Base-by-base conservation (phyloP, 2,329 filamentous ascomycete species). In the Trichoderma koningiopsis region DNA sequence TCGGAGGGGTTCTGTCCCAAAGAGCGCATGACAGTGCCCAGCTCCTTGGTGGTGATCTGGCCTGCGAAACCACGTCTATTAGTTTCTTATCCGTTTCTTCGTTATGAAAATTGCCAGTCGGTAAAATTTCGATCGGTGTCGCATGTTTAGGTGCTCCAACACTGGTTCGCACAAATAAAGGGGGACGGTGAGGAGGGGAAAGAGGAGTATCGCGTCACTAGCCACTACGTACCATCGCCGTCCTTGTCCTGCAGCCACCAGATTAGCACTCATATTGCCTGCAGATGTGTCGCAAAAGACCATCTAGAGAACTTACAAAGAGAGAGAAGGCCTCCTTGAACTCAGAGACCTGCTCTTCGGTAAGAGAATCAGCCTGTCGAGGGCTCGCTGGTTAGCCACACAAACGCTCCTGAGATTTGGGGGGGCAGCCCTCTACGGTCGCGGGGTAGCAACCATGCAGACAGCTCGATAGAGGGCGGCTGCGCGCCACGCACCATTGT, bases 261-360 rank as follows among this genome's bases (percentile, higher is more conserved):
- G 67, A 70, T 78, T 73, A 80, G 76, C 71, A 71, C 72, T 68
- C 55, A 58, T 43, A 49, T 5, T 16, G 29, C 35, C 43, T 13
- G 33, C 22, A n/a, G 19, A 22, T 27, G 61, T 47, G 31, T 59
- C 7, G 27, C 56, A 14, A 31, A 7, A 55, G 24, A 61, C 5
- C 4, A 56, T 40, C 5, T 7, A 55, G 56, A 27, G 57, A 29
- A 29, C 96, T 91, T 91, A 99, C 96, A 84, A 99, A 99, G 75
- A 99, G 93, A 82, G 96, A 99, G 86, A 99, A 99, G 68, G 96
- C 96, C 87, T 99, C 96, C 92, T 98, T 99, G 88, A 98, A 99
- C 87, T 99, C 96, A 81, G 96, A 98, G 82, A 99, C 96, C 89
- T 99, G 96, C 87, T 99, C 96, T 88, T 99, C 96, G 77, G 96